A percentile compares a stretch with the other conserved stretches of the same genome.
phyloP scores from a whole-genome alignment of 805 yeast species.

The Metschnikowia koreensis region DNA sequence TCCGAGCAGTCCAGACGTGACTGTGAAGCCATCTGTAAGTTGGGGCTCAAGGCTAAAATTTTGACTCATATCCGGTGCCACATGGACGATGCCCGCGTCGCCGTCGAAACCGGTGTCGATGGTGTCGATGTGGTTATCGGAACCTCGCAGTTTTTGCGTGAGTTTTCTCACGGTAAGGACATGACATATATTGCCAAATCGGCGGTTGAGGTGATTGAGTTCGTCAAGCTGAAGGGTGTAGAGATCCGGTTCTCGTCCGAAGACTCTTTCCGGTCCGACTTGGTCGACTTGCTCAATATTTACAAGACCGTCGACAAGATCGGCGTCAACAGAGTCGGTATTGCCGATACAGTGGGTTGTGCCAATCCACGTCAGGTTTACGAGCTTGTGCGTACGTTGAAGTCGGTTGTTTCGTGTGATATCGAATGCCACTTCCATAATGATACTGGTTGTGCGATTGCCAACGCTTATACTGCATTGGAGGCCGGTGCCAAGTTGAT shows the following conservation, averaged over 20 bases:
- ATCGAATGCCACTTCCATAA: conserved; percentile 98
- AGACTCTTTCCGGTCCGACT: conserved; percentile 95
- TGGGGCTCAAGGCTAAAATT: conserved; percentile 93
- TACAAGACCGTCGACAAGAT: conserved; percentile 95
- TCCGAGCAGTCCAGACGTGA: conserved; percentile 89
- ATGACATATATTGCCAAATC: conserved; percentile 96
- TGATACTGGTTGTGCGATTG: conserved; percentile 98
- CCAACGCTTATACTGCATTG: conserved; percentile 95
- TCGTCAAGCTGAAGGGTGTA: conserved; percentile 93
- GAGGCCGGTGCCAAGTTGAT: conserved; percentile 96
- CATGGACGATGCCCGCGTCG: conserved; percentile 97
- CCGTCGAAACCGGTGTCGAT: conserved; percentile 97
- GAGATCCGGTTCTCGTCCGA: conserved; percentile 96
- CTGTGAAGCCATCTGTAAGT: conserved; percentile 97
- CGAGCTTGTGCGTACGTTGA: conserved; percentile 90
- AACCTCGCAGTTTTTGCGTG: conserved; percentile 90
- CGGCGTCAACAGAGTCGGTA: conserved; percentile 98
- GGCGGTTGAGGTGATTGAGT: conserved; percentile 96
- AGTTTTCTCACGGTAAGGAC: conserved; percentile 96
- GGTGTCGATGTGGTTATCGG: conserved; percentile 99
- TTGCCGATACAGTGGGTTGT: conserved; percentile 98
- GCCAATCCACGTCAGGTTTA: conserved; percentile 99
- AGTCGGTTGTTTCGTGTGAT: conserved; percentile 91
- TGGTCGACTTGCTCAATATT: conserved; percentile 91
- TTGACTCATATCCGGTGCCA: conserved; percentile 97